These are phyloP conservation scores for Penstemon barbatus DNA, from an alignment of 257 asterid species.

Conservation along the genomic window DNA sequence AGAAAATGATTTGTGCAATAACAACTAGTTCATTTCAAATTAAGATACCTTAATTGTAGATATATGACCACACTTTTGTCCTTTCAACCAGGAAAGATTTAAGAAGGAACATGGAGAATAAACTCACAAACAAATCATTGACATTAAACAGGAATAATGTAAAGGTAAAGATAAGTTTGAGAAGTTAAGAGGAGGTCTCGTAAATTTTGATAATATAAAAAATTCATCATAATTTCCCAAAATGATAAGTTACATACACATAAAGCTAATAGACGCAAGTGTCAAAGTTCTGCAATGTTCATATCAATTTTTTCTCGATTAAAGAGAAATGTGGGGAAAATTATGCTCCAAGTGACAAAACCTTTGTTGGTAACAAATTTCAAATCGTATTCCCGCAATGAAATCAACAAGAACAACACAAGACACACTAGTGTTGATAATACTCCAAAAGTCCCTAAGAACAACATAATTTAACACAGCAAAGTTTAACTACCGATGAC, in stretches of 20 bases:
- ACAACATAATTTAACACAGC: background rate
- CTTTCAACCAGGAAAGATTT: background rate
- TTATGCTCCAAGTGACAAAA: constrained; percentile 12
- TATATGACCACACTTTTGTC: constrained; percentile 10
- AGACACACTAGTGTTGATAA: background rate
- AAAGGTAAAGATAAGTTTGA: background rate
- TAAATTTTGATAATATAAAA: background rate
- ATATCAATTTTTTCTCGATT: background rate
- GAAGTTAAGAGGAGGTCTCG: background rate
- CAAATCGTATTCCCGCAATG: background rate
- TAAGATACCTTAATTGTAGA: background rate
- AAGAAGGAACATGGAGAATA: constrained; percentile 9
- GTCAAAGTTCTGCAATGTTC: constrained; percentile 8
- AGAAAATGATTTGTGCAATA: constrained; percentile 6
- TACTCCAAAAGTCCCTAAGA: background rate
- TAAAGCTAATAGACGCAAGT: background rate
- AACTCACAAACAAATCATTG: background rate
- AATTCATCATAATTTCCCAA: constrained; percentile 4
- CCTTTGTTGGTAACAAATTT: background rate
- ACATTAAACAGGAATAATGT: constrained; percentile 4
- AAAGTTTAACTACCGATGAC: constrained; percentile 26
- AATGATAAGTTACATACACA: constrained; percentile 15
- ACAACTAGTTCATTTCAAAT: background rate
- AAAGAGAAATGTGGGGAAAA: background rate
- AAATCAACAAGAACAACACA: constrained; percentile 12